Base-by-base conservation (phyloP, 352 stramenopile genomes). In the Phytopythium boreale region DNA sequence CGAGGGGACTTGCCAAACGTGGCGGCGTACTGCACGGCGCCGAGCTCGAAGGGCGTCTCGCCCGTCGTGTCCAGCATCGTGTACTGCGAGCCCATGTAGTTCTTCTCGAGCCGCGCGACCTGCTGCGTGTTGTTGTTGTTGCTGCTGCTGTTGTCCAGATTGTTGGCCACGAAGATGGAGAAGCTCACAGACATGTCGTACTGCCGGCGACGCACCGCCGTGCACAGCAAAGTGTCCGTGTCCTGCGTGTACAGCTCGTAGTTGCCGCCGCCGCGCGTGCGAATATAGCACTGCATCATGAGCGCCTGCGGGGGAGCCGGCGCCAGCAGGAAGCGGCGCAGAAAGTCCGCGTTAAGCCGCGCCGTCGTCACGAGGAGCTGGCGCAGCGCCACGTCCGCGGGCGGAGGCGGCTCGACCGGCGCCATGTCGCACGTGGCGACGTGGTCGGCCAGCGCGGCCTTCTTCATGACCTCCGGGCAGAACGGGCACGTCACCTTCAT, bases 161-260 rank as follows among this genome's bases (percentile, higher is more conserved):
- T 88, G 29, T 75, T 86, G 27, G 80, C 79, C 29, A 31, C 11
- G 64, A 77, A 88, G 62, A 94, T 92, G 56, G 84, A 72, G 58
- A 94, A 94, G 57, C 79, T 94, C 59, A 94, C 85, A 58, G 82
- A 92, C 86, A 94, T 94, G 72, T 94, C 86, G 69, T 92, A 92
- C 74, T 94, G 86, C 29, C 86, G 83, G 52, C 84, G 83, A 49
- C 86, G 83, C 52, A 92, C 82, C 0, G 86, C 86, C 15, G 86
- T 90, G 66, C 81, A 90, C 57, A 94, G 62, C 26, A 94, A 67
- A 17, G 75, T 88, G 75, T 94, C 76, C 5, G 72, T 89, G 69
- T 94, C 82, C 58, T 92, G 86, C 29, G 86, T 94, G 75, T 90
- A 94, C 26, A 94, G 66, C 67, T 94, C 86, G 74, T 94, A 94